Conservation (phyloP, 345 rosid species). For the Sapria himalayana region DNA sequence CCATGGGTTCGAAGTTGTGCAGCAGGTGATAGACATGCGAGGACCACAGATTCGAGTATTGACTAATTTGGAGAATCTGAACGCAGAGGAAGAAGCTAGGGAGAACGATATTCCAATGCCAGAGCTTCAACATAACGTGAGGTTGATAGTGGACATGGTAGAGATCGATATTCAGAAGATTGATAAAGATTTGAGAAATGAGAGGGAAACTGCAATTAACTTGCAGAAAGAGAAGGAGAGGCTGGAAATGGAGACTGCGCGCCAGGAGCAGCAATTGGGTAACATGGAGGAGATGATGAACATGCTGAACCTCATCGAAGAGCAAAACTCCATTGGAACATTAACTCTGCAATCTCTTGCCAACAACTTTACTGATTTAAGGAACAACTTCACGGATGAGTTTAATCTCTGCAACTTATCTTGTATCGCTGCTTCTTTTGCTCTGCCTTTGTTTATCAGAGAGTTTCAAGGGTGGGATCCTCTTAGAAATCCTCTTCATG, state of each 20-base stretch:
- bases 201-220: conserved; percentile 62
- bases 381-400: conserved; percentile 36
- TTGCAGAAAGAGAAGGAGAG: conserved; percentile 68
- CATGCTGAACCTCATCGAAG: conserved; percentile 27
- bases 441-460: conserved; percentile 59
- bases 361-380: conserved; percentile 27
- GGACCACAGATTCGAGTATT: conserved; percentile 75
- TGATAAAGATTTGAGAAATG: conserved; percentile 66
- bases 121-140: conserved; percentile 71
- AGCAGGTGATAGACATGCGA: conserved; percentile 84
- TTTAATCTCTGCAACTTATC: conserved; percentile 62
- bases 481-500: conserved; percentile 43
- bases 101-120: conserved; percentile 84
- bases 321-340: conserved; percentile 31
- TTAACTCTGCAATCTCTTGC: conserved; percentile 47
- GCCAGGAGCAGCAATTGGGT: conserved; percentile 34
- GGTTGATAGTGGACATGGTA: conserved; percentile 52
- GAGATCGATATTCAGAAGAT: conserved; percentile 79
- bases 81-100: conserved; percentile 77
- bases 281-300: conserved; percentile 37
- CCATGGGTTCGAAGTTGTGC: conserved; percentile 52
- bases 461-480: conserved; percentile 95
- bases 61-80: conserved; percentile 71
- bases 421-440: conserved; percentile 51
- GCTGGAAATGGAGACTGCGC: conserved; percentile 28